Evolutionary conservation across 306 rosid species (phyloP), one percentile per base, ranked within the genome.

Genomic region (Acacia crassicarpa): DNA sequence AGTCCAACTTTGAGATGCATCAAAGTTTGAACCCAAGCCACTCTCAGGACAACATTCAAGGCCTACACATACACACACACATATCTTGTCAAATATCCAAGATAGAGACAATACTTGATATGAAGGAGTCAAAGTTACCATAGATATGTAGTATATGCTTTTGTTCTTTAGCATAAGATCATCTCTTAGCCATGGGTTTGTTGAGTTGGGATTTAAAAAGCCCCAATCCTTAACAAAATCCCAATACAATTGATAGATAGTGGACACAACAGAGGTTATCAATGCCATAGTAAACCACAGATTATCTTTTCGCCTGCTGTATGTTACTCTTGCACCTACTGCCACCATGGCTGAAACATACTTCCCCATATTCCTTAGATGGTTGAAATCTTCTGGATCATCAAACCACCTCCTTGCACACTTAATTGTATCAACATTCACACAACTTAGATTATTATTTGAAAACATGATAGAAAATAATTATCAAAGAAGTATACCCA

Each of bases 201-300:
- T 90, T 41, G 98, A 93, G 66, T 91, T 89, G 0, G 70, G 85
- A 59, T 93, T 80, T 58, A 96, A 76, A 78, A 96, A 79, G 0
- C 99, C 99, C 99, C 99, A 96, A 54, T 96, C 99, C 88, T 54
- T 91, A 43, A 85, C 94, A 80, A 96, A 96, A 78, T 96, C 99
- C 99, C 99, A 96, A 79, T 93, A 96, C 72, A 92, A 71, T 79
- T 92, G 99, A 79, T 96, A 96, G 12, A 88, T 12, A 44, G 99
- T 96, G 8, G 99, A 97, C 74, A 83, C 75, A 40, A 77, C 89
- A 49, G 97, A 96, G 41, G 97, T 90, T 80, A 89, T 70, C 75
- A 92, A 72, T 56, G 89, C 94, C 5, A 91, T 56, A 35, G 79
- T 77, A 74, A 92, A 80, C 99, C 94, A 87, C 7, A 93, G 20